Percentiles rank a stretch among this genome's conserved stretches.
phyloP scores from a whole-genome alignment of 768 basidiomycete genomes.

The Pleurotus cornucopiae region DNA sequence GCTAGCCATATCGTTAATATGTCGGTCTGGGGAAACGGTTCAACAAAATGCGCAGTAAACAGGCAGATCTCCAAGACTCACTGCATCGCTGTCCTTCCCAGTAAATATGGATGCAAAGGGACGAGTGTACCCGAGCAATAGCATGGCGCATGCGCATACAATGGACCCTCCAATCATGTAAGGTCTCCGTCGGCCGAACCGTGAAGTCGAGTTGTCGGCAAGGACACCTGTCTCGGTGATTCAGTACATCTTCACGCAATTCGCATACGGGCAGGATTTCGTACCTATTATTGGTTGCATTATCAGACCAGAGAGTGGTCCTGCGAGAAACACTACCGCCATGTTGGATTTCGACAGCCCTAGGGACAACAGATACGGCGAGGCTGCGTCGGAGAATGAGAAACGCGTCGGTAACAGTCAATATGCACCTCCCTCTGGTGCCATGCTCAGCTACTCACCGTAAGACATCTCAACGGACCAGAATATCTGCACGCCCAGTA shows the following conservation, averaged over 20 bases:
- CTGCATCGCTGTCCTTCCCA: slow-evolving; percentile 23
- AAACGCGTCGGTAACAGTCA: background rate
- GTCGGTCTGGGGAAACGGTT: slow-evolving; percentile 42
- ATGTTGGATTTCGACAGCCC: slow-evolving; percentile 84
- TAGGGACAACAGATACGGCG: slow-evolving; percentile 86
- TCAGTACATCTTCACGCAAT: slow-evolving; percentile 19
- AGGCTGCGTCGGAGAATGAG: slow-evolving; percentile 30
- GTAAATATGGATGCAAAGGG: slow-evolving; percentile 55
- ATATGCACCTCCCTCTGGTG: background rate
- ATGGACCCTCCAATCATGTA: slow-evolving; percentile 74
- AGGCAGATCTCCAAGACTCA: slow-evolving; percentile 13
- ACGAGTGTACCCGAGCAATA: slow-evolving; percentile 80
- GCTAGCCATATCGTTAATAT: slow-evolving; percentile 73
- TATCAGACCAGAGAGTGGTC: slow-evolving; percentile 84
- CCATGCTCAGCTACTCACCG: slow-evolving; percentile 33
- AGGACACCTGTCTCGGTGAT: slow-evolving; percentile 46
- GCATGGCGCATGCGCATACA: slow-evolving; percentile 66
- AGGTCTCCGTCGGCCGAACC: slow-evolving; percentile 81
- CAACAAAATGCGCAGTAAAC: background rate
- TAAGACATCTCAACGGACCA: slow-evolving; percentile 98
- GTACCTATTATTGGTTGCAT: slow-evolving; percentile 87
- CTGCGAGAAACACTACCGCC: slow-evolving; percentile 90
- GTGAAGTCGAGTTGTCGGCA: slow-evolving; percentile 80
- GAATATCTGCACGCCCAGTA: slow-evolving; percentile 82
- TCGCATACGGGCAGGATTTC: slow-evolving; percentile 5